Conservation (phyloP, 1,284 basidiomycete genomes). For the Ganoderma resinaceum region DNA sequence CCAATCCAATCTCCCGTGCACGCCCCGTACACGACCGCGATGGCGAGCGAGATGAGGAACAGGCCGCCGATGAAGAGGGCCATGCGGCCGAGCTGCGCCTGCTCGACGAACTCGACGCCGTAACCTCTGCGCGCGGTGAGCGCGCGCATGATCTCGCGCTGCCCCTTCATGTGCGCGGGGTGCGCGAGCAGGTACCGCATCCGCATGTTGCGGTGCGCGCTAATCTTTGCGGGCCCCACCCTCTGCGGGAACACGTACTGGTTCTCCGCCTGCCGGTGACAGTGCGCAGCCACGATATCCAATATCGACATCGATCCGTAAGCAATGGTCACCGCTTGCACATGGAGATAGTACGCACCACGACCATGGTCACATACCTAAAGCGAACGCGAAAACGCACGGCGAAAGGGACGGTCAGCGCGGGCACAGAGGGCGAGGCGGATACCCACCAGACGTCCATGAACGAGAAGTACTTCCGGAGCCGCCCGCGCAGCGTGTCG, state of each 20-base stretch:
- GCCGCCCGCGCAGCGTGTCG: constrained; percentile 28
- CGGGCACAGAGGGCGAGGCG: background rate
- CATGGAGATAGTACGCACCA: constrained; percentile 10
- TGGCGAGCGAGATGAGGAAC: background rate
- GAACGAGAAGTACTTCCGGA: constrained; percentile 33
- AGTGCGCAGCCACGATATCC: too few species aligned
- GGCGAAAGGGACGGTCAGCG: background rate
- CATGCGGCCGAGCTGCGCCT: background rate
- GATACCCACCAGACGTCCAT: constrained; percentile 28
- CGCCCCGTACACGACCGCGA: background rate
- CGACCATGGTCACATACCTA: constrained; percentile 29
- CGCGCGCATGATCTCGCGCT: constrained; percentile 34
- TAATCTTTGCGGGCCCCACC: constrained; percentile 27
- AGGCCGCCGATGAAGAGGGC: background rate
- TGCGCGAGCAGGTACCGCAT: constrained; percentile 33
- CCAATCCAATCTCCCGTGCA: background rate
- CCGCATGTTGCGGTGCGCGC: constrained; percentile 26
- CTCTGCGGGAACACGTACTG: constrained; percentile 30
- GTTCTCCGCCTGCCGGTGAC: constrained; percentile 32
- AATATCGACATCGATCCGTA: too few species aligned
- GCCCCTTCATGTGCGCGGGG: constrained; percentile 28
- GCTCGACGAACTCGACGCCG: constrained; percentile 23
- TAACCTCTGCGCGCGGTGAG: constrained; percentile 28
- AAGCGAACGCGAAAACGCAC: background rate
- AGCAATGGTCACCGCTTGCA: background rate